Evolutionary conservation across 2,329 filamentous ascomycete species (phyloP), one percentile per base, ranked within the genome.

Genomic region (Salinomyces thailandicus): DNA sequence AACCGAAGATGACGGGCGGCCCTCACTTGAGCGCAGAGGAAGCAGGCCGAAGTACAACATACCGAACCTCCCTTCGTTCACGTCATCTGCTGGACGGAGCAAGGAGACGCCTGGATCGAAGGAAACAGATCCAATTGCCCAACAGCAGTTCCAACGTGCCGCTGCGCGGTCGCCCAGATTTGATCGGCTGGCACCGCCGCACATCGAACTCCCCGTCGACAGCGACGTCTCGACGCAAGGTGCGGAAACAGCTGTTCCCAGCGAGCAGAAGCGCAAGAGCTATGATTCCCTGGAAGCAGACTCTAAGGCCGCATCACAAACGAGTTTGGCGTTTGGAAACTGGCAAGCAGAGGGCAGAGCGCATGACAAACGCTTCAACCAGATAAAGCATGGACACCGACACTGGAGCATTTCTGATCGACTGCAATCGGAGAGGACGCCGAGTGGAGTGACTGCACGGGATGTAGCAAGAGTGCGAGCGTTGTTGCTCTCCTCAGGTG

Each of bases 391-490:
- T 18, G 55, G 61, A 6, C 65, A 64, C 38, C 63, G 71, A 9
- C 65, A 73, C 36, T 77, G 73, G 74, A 77, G 71, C 48, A 75
- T 77, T 33, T 69, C 71, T 15, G 67, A 73, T 41, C 64, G 63
- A 43, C 41, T 38, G 8, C 42, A 45, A 14, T 40, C 42, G 20
- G 35, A 62, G 62, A 35, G 57, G 48, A 55, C 3, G 62, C 57
- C 30, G 54, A n/a, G 58, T 55, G 39, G 54, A 8, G 58, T 82
- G 18, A 77, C 71, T 7, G 76, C 72, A 49, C 74, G 75, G n/a
- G 89, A 95, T 49, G 72, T 93, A 36, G 81, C 82, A 12, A 78
- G 85, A n/a, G 71, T 87, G 2, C 73, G 77, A 39, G 75, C 85
- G 1, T 68, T 93, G 6, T 73, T 94, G 27, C 67, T 93, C 15